A percentile compares a stretch with the other conserved stretches of the same genome.
Evolutionary conservation across 345 rosid species (phyloP).

Genomic region (Stellera chamaejasme): DNA sequence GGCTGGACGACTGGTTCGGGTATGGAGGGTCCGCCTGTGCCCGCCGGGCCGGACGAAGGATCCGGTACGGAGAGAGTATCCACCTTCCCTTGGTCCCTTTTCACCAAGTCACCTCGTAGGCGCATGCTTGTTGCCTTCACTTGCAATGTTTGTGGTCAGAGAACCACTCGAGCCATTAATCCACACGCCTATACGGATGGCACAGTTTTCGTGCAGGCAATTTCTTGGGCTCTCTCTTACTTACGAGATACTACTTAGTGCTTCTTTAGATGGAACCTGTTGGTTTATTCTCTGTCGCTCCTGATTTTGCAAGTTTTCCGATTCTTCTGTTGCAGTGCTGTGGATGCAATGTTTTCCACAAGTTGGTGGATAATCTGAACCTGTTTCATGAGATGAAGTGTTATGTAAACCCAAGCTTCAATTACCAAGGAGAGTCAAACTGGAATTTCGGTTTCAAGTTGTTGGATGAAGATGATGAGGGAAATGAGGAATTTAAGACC

Average conservation of each 20-base stretch:
- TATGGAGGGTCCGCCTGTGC: conserved; percentile 81
- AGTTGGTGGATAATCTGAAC: conserved; percentile 88
- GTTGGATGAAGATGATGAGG: conserved; percentile 35
- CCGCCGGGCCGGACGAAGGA: conserved; percentile 43
- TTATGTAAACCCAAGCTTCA: conserved; percentile 58
- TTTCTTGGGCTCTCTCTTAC: background rate
- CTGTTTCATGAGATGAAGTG: conserved; percentile 90
- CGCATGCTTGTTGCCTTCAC: conserved; percentile 95
- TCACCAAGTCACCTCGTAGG: conserved; percentile 86
- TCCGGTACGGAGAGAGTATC: conserved; percentile 45
- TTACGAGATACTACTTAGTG: background rate
- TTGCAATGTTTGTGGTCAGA: conserved; percentile 81
- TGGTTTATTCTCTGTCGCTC: background rate
- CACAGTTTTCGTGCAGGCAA: conserved; percentile 89
- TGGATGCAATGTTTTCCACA: conserved; percentile 89
- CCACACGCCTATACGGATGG: conserved; percentile 91
- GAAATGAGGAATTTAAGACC: conserved; percentile 27
- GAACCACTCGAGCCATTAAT: conserved; percentile 90
- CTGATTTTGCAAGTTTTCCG: background rate
- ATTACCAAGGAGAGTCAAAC: conserved; percentile 33
- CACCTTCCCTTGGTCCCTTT: conserved; percentile 86
- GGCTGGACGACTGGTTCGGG: conserved; percentile 97
- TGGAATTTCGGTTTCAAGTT: conserved; percentile 65
- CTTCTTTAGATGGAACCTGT: background rate
- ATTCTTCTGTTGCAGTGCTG: conserved; percentile 48